Evolutionary conservation across 805 yeast genomes (phyloP).

Genomic region (Tetrapisispora arboricola): DNA sequence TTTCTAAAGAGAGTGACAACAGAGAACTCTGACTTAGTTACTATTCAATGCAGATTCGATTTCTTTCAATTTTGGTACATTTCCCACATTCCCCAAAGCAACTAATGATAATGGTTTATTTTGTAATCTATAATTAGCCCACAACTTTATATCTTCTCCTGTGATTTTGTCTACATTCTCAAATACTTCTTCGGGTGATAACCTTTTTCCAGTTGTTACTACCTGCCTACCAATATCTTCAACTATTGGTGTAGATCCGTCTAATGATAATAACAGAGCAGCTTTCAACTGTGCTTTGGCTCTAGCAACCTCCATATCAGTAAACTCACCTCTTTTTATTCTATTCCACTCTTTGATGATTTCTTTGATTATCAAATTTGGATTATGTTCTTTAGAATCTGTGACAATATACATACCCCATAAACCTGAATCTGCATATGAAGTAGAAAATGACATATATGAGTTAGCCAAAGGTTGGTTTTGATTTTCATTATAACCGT

Average conservation of each 20-base stretch:
- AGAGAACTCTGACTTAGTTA: slow-evolving; percentile 1
- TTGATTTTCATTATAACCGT: slow-evolving; percentile 32
- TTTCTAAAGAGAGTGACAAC: not conserved
- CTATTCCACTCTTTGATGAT: slow-evolving; percentile 84
- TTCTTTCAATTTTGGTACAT: slow-evolving; percentile 59
- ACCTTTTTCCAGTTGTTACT: slow-evolving; percentile 75
- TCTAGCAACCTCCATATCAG: slow-evolving; percentile 81
- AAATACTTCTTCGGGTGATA: slow-evolving; percentile 39
- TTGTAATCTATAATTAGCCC: slow-evolving; percentile 78
- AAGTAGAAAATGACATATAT: slow-evolving; percentile 92
- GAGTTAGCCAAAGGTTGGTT: slow-evolving; percentile 68
- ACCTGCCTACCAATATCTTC: slow-evolving; percentile 97
- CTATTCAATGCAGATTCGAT: slow-evolving; percentile 34
- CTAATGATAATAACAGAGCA: slow-evolving; percentile 75
- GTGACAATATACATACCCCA: slow-evolving; percentile 95
- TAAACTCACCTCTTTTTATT: slow-evolving; percentile 62
- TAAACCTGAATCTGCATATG: slow-evolving; percentile 93
- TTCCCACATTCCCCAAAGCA: slow-evolving; percentile 74
- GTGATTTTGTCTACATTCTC: slow-evolving; percentile 66
- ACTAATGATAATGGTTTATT: slow-evolving; percentile 80
- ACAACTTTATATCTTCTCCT: slow-evolving; percentile 66
- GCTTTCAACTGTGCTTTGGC: slow-evolving; percentile 95
- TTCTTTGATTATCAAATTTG: slow-evolving; percentile 61
- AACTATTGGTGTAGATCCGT: slow-evolving; percentile 91
- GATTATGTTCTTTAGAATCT: slow-evolving; percentile 55